Conservation (phyloP, 192 early-diverging fungal genomes). For the Gryganskiella cystojenkinii region DNA sequence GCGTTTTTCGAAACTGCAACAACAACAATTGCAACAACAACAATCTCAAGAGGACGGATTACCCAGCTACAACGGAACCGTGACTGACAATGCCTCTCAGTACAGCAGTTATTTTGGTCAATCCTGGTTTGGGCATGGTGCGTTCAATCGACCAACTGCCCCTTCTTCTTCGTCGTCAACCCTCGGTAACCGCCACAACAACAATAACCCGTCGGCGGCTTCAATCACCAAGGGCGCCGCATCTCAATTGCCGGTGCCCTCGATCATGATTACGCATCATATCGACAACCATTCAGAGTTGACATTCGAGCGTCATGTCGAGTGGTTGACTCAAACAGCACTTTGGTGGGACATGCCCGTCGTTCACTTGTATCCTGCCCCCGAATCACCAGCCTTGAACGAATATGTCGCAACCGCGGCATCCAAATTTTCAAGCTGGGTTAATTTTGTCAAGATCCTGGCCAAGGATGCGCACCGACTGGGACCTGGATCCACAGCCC, state of each 20-base stretch:
- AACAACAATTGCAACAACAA: not conserved
- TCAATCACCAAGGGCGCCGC: not conserved
- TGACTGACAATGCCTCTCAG: not conserved
- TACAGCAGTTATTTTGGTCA: slow-evolving; percentile 19
- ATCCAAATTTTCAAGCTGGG: slow-evolving; percentile 41
- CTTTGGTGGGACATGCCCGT: slow-evolving; percentile 53
- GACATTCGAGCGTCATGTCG: slow-evolving; percentile 48
- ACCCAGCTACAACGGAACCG: not conserved
- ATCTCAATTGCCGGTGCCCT: slow-evolving; percentile 1
- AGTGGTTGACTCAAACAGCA: slow-evolving; percentile 51
- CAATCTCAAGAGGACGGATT: not conserved
- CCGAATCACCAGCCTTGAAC: not conserved
- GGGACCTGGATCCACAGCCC: slow-evolving; percentile 5
- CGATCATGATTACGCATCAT: slow-evolving; percentile 34
- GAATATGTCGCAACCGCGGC: slow-evolving; percentile 37
- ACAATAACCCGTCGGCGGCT: not conserved
- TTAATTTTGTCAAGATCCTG: slow-evolving; percentile 48
- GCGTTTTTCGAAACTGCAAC: not conserved
- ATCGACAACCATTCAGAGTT: slow-evolving; percentile 43
- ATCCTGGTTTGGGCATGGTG: slow-evolving; percentile 19
- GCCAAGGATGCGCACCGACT: slow-evolving; percentile 17
- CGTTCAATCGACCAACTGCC: not conserved
- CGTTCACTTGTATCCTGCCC: slow-evolving; percentile 37
- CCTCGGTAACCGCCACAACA: not conserved
- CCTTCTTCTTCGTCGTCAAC: no score